Evolutionary conservation across 1,284 basidiomycete genomes (phyloP).

Genomic region (Cystobasidium sp.): DNA sequence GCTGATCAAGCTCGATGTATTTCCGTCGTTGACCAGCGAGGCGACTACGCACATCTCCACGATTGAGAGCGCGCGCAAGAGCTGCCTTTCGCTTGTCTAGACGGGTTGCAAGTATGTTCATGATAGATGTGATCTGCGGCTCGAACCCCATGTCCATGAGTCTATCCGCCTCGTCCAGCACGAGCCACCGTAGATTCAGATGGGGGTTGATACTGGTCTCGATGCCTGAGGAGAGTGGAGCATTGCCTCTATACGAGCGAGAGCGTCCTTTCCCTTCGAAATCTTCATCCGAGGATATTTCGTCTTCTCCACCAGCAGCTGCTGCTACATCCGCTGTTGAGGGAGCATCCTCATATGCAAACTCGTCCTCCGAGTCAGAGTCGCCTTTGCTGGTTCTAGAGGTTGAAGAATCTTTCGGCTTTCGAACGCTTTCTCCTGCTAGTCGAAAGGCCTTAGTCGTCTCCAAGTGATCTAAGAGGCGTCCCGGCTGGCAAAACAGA

Average conservation of each 20-base stretch:
- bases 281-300: slow-evolving; percentile 44
- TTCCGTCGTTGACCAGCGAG: slow-evolving; percentile 2
- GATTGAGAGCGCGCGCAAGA: slow-evolving; percentile 44
- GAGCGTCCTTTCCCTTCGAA: slow-evolving; percentile 37
- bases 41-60: slow-evolving; percentile 67
- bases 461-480: slow-evolving; percentile 74
- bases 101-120: slow-evolving; percentile 81
- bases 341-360: slow-evolving; percentile 36
- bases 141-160: slow-evolving; percentile 68
- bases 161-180: slow-evolving; percentile 95
- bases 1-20: slow-evolving; percentile 7
- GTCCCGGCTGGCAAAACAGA: slow-evolving; percentile 60
- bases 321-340: not conserved
- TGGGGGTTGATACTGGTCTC: slow-evolving; percentile 42
- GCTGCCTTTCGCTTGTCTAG: slow-evolving; percentile 30
- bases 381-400: slow-evolving; percentile 11
- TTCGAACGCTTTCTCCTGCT: slow-evolving; percentile 50
- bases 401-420: slow-evolving; percentile 15
- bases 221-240: slow-evolving; percentile 28
- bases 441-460: slow-evolving; percentile 65
- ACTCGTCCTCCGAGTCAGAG: slow-evolving; percentile 40
- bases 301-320: slow-evolving; percentile 19
- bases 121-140: slow-evolving; percentile 69
- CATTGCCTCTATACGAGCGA: slow-evolving; percentile 29
- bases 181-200: slow-evolving; percentile 72